Evolutionary conservation across 2,329 filamentous ascomycete genomes (phyloP).

Genomic region (Talaromyces sp.): DNA sequence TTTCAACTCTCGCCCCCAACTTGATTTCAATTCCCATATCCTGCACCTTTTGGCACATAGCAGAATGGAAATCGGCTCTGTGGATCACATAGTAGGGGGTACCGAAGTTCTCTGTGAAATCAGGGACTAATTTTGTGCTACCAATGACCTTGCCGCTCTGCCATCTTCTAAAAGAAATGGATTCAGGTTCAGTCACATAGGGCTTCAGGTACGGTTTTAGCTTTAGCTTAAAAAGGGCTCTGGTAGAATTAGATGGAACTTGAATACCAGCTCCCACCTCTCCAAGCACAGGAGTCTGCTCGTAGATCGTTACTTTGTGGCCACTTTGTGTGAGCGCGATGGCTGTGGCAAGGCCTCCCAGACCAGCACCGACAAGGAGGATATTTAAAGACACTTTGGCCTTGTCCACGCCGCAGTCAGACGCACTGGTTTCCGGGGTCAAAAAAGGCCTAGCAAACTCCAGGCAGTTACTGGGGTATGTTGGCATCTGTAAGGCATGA

Average conservation of each 20-base stretch:
- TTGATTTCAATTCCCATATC: conserved; percentile 10
- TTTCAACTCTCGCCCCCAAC: not conserved
- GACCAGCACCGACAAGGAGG: conserved; percentile 32
- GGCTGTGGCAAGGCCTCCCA: not conserved
- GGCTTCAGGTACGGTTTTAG: conserved; percentile 21
- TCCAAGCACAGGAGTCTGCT: conserved; percentile 32
- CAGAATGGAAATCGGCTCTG: conserved; percentile 45
- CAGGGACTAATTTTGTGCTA: not conserved
- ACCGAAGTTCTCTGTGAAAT: conserved; percentile 18
- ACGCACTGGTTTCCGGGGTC: too few relatives aligned
- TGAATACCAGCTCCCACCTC: conserved; percentile 28
- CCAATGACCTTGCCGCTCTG: conserved; percentile 23
- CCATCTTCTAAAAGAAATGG: conserved; percentile 24
- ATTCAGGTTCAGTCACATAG: conserved; percentile 21
- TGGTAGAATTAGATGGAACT: conserved; percentile 25
- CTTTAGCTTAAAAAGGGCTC: conserved; percentile 21
- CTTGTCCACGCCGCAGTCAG: too few relatives aligned
- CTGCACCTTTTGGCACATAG: not conserved
- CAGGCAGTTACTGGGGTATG: not conserved
- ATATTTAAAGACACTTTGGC: not conserved
- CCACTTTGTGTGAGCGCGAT: not conserved
- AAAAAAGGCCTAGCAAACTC: not conserved
- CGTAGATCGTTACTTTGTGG: conserved; percentile 29
- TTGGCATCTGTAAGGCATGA: not conserved
- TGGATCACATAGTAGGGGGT: conserved; percentile 44